Evolutionary conservation across 441 rosid species (phyloP).

Genomic region (Euphorbia schlechtendalii): DNA sequence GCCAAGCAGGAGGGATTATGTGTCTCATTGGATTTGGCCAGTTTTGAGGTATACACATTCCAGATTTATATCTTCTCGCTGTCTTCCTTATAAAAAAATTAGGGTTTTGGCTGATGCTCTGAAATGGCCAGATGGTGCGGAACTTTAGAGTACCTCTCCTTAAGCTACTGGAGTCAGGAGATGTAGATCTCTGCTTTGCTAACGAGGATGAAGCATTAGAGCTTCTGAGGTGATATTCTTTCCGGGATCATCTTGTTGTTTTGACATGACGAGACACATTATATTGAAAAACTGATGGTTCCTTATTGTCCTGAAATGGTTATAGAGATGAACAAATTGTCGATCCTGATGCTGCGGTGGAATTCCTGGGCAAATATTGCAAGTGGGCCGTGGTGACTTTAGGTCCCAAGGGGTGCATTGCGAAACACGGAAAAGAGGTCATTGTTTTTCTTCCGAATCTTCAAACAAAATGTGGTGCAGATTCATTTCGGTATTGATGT

Average conservation of each 20-base stretch:
- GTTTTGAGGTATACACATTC: slow-evolving; percentile 85
- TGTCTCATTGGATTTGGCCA: slow-evolving; percentile 88
- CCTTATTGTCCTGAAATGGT: slow-evolving; percentile 15
- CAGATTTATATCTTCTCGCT: too few species aligned
- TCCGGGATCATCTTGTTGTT: too few species aligned
- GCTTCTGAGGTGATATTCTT: slow-evolving; percentile 51
- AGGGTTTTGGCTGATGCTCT: too few species aligned
- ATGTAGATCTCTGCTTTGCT: slow-evolving; percentile 90
- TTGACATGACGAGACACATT: too few species aligned
- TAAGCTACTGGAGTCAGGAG: slow-evolving; percentile 67
- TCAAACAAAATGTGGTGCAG: too few species aligned
- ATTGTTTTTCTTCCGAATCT: too few species aligned
- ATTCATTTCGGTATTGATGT: too few species aligned
- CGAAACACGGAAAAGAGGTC: slow-evolving; percentile 84
- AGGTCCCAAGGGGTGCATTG: slow-evolving; percentile 80
- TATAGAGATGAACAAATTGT: slow-evolving; percentile 61
- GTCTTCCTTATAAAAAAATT: too few species aligned
- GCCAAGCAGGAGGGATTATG: slow-evolving; percentile 80
- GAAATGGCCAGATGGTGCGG: slow-evolving; percentile 72
- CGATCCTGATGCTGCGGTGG: slow-evolving; percentile 62
- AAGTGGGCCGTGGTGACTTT: slow-evolving; percentile 88
- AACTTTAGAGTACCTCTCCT: slow-evolving; percentile 55
- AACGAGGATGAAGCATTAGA: slow-evolving; percentile 93
- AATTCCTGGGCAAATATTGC: slow-evolving; percentile 65
- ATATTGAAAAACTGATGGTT: slow-evolving; percentile 7